Evolutionary conservation across 1,284 basidiomycete species (phyloP), one percentile per base, ranked within the genome.

Genomic region (Mycena citricolor): DNA sequence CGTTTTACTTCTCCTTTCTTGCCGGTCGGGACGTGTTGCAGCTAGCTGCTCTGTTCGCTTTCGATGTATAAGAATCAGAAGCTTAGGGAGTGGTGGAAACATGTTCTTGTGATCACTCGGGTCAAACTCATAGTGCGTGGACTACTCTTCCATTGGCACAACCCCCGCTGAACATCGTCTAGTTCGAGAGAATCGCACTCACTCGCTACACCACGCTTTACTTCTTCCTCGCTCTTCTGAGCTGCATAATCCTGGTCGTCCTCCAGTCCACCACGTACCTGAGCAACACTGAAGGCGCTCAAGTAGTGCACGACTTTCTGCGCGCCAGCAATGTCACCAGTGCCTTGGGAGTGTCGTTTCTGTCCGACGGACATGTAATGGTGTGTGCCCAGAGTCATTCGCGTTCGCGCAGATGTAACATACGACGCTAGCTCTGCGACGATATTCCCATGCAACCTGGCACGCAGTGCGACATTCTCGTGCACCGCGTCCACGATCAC

Each of bases 131-230:
- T 52, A 23, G 51, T 52, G 44, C 20, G 51, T 36, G 5, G 10
- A 8, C 11, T 34, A 16, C 16, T 21, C 16, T 19, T 5, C 1
- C 3, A 17, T 16, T 28, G 5, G n/a, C 4, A n/a, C 4, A 17
- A 4, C 28, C 17, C 16, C 16, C 23, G 42, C 44, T 20, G 39
- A 36, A 11, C 16, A n/a, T 29, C 17, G n/a, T 16, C 17, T 42
- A 76, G 74, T 70, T 65, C 50, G 56, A 63, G 20, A 62, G 68
- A 47, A 63, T 73, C 35, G 74, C 69, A 5, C 54, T 72, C 22
- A 71, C 68, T 17, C 68, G 64, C 14, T 68, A 64, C 51, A 75
- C 72, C 26, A 61, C 66, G 8, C 47, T 67, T 17, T 71, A 71
- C 49, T 75, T 74, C 54, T 59, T 68, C 42, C 55, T 75, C 34